Evolutionary conservation across 495 filamentous ascomycete species (phyloP), one percentile per base, ranked within the genome.

Genomic region (Aspergillus kassunensis): DNA sequence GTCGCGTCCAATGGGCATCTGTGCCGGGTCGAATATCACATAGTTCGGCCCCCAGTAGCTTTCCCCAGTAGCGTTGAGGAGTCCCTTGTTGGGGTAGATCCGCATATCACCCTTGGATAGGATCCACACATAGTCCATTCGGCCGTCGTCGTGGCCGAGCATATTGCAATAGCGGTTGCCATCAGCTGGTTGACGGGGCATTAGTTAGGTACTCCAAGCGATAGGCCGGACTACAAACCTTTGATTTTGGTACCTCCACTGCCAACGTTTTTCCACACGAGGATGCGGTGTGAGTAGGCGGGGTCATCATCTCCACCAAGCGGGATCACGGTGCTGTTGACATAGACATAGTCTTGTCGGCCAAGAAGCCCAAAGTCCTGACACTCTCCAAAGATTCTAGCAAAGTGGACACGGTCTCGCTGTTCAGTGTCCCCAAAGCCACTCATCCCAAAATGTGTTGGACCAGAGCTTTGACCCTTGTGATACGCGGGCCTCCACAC

Each of bases 141-240:
- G 23, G 0, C 47, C 47, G 13, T 50, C 18, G 1, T 11, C 15
- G 10, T 50, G n/a, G n/a, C 47, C 47, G 15, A 41, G 20, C 47
- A 50, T 50, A 11, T 50, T 50, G 47, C 47, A 50, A 20, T 50
- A 50, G 1, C 36, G n/a, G 8, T 41, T 30, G 2, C 47, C 47
- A 27, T 50, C 47, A 1, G 47, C 47, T 36, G 20, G 15, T 24
- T 25, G 30, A 33, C 6, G 3, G 13, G 12, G 24, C 9, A 4
- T 9, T 27, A 9, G 8, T 39, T 39, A 39, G 20, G 16, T 6
- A 40, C 24, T 12, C 2, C 15, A 21, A 3, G 24, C 1, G 15
- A 11, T 10, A 19, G 12, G 37, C 37, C 15, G 3, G 18, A 23
- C 30, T 18, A 23, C 37, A 8, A 9, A 40, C 37, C 37, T 31